These are phyloP conservation scores for Dryadomyces sulphureus DNA, from an alignment of 2,329 filamentous ascomycete genomes.

Conservation along the genomic window DNA sequence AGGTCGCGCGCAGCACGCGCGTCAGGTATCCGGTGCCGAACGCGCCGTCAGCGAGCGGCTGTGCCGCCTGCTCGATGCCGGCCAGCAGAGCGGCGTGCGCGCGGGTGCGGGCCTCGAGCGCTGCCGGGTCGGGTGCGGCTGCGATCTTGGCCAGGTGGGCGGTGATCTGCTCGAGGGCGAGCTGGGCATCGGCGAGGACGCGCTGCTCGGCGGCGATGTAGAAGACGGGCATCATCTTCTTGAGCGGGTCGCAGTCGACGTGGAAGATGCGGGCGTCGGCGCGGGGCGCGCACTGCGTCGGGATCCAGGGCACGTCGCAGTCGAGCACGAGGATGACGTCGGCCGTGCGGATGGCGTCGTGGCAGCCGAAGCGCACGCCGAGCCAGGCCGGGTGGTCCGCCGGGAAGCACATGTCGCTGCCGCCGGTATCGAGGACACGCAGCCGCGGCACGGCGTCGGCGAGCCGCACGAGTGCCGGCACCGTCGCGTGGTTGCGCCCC, in stretches of 20 bases:
- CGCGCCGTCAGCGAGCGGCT: constrained; percentile 45
- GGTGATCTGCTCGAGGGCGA: constrained; percentile 54
- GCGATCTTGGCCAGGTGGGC: constrained; percentile 30
- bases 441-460: constrained; percentile 54
- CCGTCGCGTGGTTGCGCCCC: constrained; percentile 51
- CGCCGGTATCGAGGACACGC: constrained; percentile 60
- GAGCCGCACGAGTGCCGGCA: constrained; percentile 47
- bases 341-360: constrained; percentile 58
- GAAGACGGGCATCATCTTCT: constrained; percentile 59
- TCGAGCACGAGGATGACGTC: constrained; percentile 78
- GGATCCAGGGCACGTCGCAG: constrained; percentile 88
- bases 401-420: constrained; percentile 71
- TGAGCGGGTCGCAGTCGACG: constrained; percentile 50
- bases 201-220: constrained; percentile 53
- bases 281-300: constrained; percentile 50
- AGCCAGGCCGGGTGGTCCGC: constrained; percentile 53
- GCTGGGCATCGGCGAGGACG: constrained; percentile 51
- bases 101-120: constrained; percentile 39
- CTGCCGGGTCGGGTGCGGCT: constrained; percentile 13
- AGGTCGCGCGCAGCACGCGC: constrained; percentile 19
- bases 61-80: constrained; percentile 34
- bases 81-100: constrained; percentile 44
- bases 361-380: constrained; percentile 58
- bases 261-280: constrained; percentile 43
- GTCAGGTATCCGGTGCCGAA: constrained; percentile 38